phyloP scores from a whole-genome alignment of 768 basidiomycete species.

The Kwoniella dejecticola region DNA sequence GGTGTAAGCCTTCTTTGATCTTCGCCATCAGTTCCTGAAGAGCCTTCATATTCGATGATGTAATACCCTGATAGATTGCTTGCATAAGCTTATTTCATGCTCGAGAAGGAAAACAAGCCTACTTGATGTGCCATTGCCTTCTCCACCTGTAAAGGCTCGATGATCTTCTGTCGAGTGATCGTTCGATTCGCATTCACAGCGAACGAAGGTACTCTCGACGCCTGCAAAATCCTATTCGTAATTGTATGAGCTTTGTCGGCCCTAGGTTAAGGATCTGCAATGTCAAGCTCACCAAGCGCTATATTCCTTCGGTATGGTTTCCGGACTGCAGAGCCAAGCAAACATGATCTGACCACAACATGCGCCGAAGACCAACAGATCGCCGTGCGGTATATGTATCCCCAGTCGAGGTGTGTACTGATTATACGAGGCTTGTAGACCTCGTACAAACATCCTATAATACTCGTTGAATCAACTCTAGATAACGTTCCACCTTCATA shows the following conservation, averaged over 20 bases:
- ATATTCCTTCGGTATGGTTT: conserved; percentile 80
- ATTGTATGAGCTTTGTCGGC: no score
- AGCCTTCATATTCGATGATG: conserved; percentile 36
- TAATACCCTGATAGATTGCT: conserved; percentile 32
- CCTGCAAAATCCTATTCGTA: conserved; percentile 75
- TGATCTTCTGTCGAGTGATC: conserved; percentile 64
- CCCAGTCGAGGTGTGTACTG: conserved; percentile 68
- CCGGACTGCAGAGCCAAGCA: conserved; percentile 72
- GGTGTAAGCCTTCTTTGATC: conserved; percentile 45
- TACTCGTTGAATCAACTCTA: not conserved
- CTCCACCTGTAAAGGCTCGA: conserved; percentile 66
- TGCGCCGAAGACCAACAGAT: conserved; percentile 75
- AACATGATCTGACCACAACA: conserved; percentile 88
- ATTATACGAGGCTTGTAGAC: conserved; percentile 87
- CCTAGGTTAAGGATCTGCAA: no score
- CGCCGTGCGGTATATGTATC: conserved; percentile 77
- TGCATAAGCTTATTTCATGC: not conserved
- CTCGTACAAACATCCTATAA: conserved; percentile 59
- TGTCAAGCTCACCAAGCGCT: conserved; percentile 67
- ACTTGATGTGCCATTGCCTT: conserved; percentile 62
- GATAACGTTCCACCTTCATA: no score
- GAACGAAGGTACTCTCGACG: conserved; percentile 66
- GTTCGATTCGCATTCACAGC: conserved; percentile 66
- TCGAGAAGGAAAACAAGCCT: not conserved
- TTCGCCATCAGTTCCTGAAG: conserved; percentile 40